A percentile compares a stretch with the other conserved stretches of the same genome.
These are phyloP conservation scores for Naganishia sp. DNA, from an alignment of 1,284 basidiomycete species.

Conservation along the genomic window DNA sequence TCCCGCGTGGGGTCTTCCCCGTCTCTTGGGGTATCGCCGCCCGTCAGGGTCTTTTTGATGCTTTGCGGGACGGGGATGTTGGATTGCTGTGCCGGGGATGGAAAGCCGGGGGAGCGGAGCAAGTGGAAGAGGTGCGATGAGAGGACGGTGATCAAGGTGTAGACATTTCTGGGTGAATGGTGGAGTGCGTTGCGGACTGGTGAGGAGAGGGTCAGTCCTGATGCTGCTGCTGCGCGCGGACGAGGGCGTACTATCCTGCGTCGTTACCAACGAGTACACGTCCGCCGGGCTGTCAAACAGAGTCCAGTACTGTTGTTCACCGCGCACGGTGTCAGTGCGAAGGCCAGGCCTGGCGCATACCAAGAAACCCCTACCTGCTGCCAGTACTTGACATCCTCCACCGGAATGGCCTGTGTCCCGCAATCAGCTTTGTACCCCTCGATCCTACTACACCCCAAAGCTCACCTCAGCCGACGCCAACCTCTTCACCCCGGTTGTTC, in stretches of 20 bases:
- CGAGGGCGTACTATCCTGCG: slow-evolving; percentile 70
- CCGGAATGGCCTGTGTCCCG: slow-evolving; percentile 64
- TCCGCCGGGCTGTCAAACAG: slow-evolving; percentile 85
- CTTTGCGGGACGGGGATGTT: slow-evolving; percentile 58
- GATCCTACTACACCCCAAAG: no score
- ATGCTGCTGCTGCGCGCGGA: not conserved
- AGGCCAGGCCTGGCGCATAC: not conserved
- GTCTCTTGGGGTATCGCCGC: slow-evolving; percentile 60
- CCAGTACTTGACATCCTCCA: slow-evolving; percentile 73
- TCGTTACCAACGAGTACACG: slow-evolving; percentile 80
- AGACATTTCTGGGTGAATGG: slow-evolving; percentile 78
- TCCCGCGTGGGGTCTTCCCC: slow-evolving; percentile 64
- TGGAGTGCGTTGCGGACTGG: slow-evolving; percentile 76
- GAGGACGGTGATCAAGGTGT: slow-evolving; percentile 73
- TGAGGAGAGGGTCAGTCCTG: not conserved
- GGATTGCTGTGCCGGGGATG: slow-evolving; percentile 59
- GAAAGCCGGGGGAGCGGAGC: slow-evolving; percentile 79
- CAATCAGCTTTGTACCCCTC: no score
- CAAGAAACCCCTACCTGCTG: slow-evolving; percentile 64
- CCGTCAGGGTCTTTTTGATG: slow-evolving; percentile 38
- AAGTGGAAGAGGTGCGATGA: slow-evolving; percentile 75
- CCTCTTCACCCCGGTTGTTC: slow-evolving; percentile 73
- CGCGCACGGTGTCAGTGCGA: not conserved
- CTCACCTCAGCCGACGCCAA: slow-evolving; percentile 69
- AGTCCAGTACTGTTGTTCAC: slow-evolving; percentile 66